Evolutionary conservation across 108 stramenopile species (phyloP).

Genomic region (Epipyxis sp.): DNA sequence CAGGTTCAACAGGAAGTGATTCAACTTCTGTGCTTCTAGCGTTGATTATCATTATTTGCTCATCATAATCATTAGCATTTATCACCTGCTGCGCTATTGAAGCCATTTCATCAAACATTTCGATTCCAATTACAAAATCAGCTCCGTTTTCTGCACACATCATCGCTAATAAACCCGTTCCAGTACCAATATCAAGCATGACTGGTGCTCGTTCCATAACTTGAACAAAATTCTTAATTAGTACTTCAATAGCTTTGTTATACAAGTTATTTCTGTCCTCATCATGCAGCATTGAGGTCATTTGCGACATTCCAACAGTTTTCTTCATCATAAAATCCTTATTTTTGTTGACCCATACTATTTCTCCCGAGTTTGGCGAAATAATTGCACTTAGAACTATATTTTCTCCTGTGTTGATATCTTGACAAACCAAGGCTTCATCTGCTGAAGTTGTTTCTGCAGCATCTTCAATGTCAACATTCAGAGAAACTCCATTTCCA

Average conservation of each 20-base stretch:
- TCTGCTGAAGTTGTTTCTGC: slow-evolving; percentile 36
- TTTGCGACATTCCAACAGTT: slow-evolving; percentile 32
- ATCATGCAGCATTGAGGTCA: slow-evolving; percentile 52
- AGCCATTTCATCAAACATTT: slow-evolving; percentile 55
- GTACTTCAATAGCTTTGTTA: slow-evolving; percentile 43
- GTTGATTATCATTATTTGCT: slow-evolving; percentile 40
- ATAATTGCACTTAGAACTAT: slow-evolving; percentile 35
- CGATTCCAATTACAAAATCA: slow-evolving; percentile 43
- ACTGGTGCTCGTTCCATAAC: slow-evolving; percentile 41
- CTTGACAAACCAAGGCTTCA: slow-evolving; percentile 42
- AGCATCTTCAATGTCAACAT: neutral
- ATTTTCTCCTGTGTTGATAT: slow-evolving; percentile 31
- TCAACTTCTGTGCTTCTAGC: slow-evolving; percentile 44
- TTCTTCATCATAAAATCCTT: slow-evolving; percentile 26
- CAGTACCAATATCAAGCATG: slow-evolving; percentile 58
- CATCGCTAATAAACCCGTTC: slow-evolving; percentile 58
- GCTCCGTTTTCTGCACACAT: slow-evolving; percentile 49
- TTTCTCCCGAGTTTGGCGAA: slow-evolving; percentile 40
- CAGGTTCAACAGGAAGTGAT: slow-evolving; percentile 39
- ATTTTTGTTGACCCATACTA: slow-evolving; percentile 38
- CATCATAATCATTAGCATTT: slow-evolving; percentile 38
- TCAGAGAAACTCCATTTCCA: neutral
- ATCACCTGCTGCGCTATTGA: slow-evolving; percentile 43
- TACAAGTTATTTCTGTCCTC: slow-evolving; percentile 41
- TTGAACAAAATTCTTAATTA: slow-evolving; percentile 34